phyloP scores from a whole-genome alignment of 345 rosid species.

The Isatis tinctoria region DNA sequence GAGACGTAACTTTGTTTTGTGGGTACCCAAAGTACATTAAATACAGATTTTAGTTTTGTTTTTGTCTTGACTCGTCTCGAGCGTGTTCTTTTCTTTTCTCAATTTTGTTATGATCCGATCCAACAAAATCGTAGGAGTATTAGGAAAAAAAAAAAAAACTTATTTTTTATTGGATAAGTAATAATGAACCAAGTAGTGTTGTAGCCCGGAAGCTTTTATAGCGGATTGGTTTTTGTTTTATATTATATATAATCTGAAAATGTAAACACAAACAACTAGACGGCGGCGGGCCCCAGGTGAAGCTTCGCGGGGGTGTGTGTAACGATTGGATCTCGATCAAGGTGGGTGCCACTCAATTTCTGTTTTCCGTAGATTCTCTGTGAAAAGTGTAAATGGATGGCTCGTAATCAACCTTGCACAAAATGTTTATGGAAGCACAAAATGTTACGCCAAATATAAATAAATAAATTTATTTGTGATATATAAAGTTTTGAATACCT shows the following conservation, averaged over 20 bases:
- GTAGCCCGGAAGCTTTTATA: neutral
- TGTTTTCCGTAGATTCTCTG: constrained; percentile 13
- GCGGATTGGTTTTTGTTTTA: no score
- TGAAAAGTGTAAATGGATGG: neutral
- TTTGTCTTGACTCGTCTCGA: neutral
- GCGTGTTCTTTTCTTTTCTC: neutral
- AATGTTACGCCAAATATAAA: neutral
- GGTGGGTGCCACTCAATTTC: constrained; percentile 3
- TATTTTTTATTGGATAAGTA: no score
- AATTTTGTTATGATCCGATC: neutral
- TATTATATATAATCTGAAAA: no score
- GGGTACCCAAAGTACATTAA: constrained; percentile 23
- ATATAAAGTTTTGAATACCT: neutral
- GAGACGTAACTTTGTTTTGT: constrained; percentile 1
- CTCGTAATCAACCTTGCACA: neutral
- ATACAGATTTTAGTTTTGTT: neutral
- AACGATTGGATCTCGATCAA: constrained; percentile 16
- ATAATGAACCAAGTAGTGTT: neutral
- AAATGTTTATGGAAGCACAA: neutral
- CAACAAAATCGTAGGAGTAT: neutral
- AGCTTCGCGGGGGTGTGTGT: neutral
- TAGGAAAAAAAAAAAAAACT: no score
- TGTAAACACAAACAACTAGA: neutral
- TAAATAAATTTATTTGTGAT: no score
- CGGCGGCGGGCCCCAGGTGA: neutral